Evolutionary conservation across 768 basidiomycete genomes (phyloP).

Genomic region (Lactifluus hygrophoroides): DNA sequence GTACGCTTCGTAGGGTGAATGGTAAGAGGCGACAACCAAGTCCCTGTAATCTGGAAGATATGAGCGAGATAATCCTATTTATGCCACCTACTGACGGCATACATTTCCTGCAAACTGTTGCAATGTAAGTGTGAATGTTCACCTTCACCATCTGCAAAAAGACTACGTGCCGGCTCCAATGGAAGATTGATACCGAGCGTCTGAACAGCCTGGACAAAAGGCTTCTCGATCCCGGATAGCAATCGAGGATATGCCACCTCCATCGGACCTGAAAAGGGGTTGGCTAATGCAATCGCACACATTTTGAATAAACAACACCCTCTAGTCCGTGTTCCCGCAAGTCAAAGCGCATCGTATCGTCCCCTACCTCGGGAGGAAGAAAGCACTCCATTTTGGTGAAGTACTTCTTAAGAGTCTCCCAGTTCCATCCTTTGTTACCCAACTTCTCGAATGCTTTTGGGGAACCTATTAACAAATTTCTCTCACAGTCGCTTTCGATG

Average conservation of each 20-base stretch:
- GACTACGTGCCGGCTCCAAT: background rate
- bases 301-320: background rate
- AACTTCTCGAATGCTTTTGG: conserved; percentile 18
- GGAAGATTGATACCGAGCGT: background rate
- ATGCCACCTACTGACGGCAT: background rate
- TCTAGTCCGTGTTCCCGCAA: conserved; percentile 9
- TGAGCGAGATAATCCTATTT: background rate
- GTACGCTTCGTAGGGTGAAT: conserved; percentile 1
- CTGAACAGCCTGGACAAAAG: background rate
- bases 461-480: background rate
- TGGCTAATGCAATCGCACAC: background rate
- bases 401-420: conserved; percentile 18
- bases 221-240: conserved; percentile 5
- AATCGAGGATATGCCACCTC: conserved; percentile 2
- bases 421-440: conserved; percentile 24
- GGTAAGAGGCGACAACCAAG: conserved; percentile 7
- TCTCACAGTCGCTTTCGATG: background rate
- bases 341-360: conserved; percentile 4
- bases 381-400: conserved; percentile 18
- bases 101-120: conserved; percentile 15
- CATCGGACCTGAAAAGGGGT: conserved; percentile 7
- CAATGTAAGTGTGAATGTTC: background rate
- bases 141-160: background rate
- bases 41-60: conserved; percentile 8
- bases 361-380: background rate